A percentile compares a stretch with the other conserved stretches of the same genome.
phyloP scores from a whole-genome alignment of 1,284 basidiomycete genomes.

The Irpex sp. region DNA sequence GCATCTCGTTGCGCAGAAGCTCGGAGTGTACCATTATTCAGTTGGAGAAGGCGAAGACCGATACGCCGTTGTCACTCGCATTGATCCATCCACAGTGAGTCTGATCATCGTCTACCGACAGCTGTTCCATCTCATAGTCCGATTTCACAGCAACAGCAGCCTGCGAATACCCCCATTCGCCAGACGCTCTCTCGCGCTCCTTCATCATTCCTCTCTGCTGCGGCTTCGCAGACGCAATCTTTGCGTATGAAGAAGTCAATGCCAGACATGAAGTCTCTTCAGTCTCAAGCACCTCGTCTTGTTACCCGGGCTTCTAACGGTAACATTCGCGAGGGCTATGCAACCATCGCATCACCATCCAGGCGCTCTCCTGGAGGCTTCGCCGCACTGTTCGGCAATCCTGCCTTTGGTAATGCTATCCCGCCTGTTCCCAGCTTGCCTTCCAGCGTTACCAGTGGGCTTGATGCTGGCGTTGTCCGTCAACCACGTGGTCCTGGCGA shows the following conservation, averaged over 20 bases:
- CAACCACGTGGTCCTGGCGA: constrained; percentile 78
- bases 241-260: constrained; percentile 93
- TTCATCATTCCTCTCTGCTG: constrained; percentile 63
- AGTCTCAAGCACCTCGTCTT: constrained; percentile 77
- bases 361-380: constrained; percentile 71
- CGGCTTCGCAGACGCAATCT: constrained; percentile 42
- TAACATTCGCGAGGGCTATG: constrained; percentile 88
- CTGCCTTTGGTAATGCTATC: constrained; percentile 44
- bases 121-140: constrained; percentile 4
- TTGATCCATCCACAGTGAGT: constrained; percentile 70
- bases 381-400: constrained; percentile 60
- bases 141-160: constrained; percentile 22
- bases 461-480: constrained; percentile 60
- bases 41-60: constrained; percentile 91
- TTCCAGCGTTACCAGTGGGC: constrained; percentile 40
- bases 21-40: constrained; percentile 93
- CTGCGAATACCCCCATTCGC: constrained; percentile 29
- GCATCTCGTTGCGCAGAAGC: constrained; percentile 93
- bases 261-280: constrained; percentile 87
- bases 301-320: constrained; percentile 84
- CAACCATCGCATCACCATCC: constrained; percentile 80
- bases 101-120: constrained; percentile 10
- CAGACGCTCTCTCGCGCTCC: constrained; percentile 74
- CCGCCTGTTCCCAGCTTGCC: constrained; percentile 80
- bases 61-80: constrained; percentile 89